Evolutionary conservation across 148 eudicot genomes (phyloP).

Genomic region (Chenopodium quinoa): DNA sequence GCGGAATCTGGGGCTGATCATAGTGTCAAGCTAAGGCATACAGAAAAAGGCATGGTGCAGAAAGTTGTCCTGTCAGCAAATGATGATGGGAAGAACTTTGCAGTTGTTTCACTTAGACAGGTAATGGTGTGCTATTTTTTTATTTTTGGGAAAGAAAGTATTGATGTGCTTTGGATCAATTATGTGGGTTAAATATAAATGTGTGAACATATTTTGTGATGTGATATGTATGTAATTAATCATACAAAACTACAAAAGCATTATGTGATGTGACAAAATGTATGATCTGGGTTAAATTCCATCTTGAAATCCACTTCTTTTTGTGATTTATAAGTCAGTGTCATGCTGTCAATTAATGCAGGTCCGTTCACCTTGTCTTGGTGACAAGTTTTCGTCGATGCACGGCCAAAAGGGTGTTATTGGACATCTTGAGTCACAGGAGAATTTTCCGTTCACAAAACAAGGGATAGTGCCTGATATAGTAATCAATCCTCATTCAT

Average conservation of each 20-base stretch:
- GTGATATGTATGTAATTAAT: too few relatives aligned
- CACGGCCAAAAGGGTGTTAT: conserved; percentile 98
- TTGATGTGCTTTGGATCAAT: not conserved
- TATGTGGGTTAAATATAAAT: not conserved
- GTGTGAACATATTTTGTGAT: too few relatives aligned
- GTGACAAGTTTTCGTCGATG: conserved; percentile 96
- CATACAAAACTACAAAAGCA: too few relatives aligned
- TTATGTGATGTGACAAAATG: too few relatives aligned
- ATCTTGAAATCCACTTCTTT: too few relatives aligned
- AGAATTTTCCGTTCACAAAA: conserved; percentile 83
- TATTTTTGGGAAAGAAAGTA: too few relatives aligned
- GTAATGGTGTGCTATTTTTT: conserved; percentile 25
- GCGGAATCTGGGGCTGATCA: conserved; percentile 81
- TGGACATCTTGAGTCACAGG: conserved; percentile 81
- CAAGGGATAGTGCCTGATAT: conserved; percentile 98
- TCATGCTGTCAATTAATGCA: conserved; percentile 19
- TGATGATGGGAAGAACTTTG: conserved; percentile 92
- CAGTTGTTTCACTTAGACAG: conserved; percentile 91
- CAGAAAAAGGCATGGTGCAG: conserved; percentile 94
- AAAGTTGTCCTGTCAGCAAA: conserved; percentile 86
- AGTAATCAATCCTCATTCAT: conserved; percentile 95
- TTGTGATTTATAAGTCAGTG: not conserved
- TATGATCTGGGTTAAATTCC: too few relatives aligned
- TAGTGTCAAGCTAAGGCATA: conserved; percentile 83
- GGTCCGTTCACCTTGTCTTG: conserved; percentile 92